Conservation (phyloP, 768 basidiomycete species). For the Collybia mongolica region DNA sequence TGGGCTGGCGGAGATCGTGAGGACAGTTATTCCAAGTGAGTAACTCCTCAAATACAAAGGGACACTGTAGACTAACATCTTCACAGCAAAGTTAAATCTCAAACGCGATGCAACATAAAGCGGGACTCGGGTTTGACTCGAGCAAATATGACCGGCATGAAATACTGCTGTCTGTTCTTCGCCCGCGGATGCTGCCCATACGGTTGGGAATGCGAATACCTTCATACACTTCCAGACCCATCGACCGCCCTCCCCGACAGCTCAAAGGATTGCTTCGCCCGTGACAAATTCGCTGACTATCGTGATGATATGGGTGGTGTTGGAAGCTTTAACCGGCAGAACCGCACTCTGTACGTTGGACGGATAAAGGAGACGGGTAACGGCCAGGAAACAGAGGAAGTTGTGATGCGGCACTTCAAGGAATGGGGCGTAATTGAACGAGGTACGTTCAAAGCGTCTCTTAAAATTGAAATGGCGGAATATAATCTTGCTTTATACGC, state of each 20-base stretch:
- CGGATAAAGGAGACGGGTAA: constrained; percentile 89
- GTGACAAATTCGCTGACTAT: constrained; percentile 97
- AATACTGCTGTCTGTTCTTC: constrained; percentile 94
- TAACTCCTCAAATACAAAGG: constrained; percentile 9
- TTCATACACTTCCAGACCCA: constrained; percentile 83
- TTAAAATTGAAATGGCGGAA: neutral
- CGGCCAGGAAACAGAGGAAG: constrained; percentile 89
- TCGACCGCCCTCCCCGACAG: constrained; percentile 75
- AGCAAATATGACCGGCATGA: constrained; percentile 90
- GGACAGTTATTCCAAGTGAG: constrained; percentile 93
- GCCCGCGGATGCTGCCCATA: constrained; percentile 96
- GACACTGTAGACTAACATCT: constrained; percentile 7
- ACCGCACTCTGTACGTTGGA: constrained; percentile 93
- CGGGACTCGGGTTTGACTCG: constrained; percentile 91
- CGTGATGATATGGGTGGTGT: constrained; percentile 99
- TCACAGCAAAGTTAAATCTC: constrained; percentile 86
- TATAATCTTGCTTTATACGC: neutral
- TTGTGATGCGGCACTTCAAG: constrained; percentile 87
- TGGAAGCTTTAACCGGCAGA: constrained; percentile 92
- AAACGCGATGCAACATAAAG: constrained; percentile 88
- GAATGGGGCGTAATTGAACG: constrained; percentile 95
- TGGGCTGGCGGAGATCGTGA: constrained; percentile 99
- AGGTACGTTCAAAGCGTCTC: constrained; percentile 50
- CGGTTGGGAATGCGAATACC: constrained; percentile 97
- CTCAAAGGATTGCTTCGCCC: constrained; percentile 94